phyloP scores from a whole-genome alignment of 2,329 filamentous ascomycete genomes.

The Cladosporium phlei region DNA sequence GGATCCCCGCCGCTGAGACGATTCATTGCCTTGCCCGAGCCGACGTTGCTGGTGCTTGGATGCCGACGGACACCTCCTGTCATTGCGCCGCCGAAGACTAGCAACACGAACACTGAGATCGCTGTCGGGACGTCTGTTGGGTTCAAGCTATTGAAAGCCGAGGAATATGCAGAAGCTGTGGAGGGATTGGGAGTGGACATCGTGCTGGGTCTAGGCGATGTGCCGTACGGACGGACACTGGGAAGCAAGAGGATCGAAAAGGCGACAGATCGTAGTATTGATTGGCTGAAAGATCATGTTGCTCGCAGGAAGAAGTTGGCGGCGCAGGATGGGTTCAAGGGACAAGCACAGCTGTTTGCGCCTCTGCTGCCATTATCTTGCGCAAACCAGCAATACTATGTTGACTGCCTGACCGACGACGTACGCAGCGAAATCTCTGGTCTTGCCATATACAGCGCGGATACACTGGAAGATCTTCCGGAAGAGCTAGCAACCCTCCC shows the following conservation, averaged over 20 bases:
- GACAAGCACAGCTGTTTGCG: slow-evolving; percentile 51
- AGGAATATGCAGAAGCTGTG: slow-evolving; percentile 64
- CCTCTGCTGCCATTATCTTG: slow-evolving; percentile 70
- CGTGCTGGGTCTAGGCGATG: slow-evolving; percentile 70
- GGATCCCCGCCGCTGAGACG: slow-evolving; percentile 59
- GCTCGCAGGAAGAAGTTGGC: slow-evolving; percentile 17
- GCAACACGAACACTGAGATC: slow-evolving; percentile 57
- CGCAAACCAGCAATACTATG: slow-evolving; percentile 72
- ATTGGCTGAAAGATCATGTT: slow-evolving; percentile 70
- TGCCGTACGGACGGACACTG: slow-evolving; percentile 51
- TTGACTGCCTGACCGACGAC: slow-evolving; percentile 67
- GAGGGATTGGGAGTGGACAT: slow-evolving; percentile 72
- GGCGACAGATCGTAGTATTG: slow-evolving; percentile 81
- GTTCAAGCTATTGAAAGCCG: slow-evolving; percentile 65
- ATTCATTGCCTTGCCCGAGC: slow-evolving; percentile 68
- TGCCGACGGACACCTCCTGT: slow-evolving; percentile 75
- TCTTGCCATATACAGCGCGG: slow-evolving; percentile 73
- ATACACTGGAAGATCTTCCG: slow-evolving; percentile 64
- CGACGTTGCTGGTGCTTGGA: slow-evolving; percentile 65
- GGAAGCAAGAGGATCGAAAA: slow-evolving; percentile 65
- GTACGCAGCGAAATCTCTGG: slow-evolving; percentile 55
- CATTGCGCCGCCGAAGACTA: slow-evolving; percentile 55
- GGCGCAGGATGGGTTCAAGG: slow-evolving; percentile 27
- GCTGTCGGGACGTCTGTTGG: slow-evolving; percentile 83
- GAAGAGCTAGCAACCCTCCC: slow-evolving; percentile 59